Evolutionary conservation across 1,139 yeast genomes (phyloP).

Genomic region (Sugiyamaella grinbergsii): DNA sequence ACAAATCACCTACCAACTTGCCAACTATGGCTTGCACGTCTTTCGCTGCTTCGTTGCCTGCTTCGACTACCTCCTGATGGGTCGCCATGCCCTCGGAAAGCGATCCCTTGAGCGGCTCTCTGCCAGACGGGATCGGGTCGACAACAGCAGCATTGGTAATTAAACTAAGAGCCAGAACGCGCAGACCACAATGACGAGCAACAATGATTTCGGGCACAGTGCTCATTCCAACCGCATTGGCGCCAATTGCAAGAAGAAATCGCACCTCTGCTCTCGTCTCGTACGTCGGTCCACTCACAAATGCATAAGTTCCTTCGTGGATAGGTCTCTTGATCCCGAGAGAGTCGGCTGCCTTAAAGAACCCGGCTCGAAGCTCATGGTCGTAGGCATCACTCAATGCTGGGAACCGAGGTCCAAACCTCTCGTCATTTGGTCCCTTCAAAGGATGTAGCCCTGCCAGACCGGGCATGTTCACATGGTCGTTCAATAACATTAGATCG

Average conservation of each 20-base stretch:
- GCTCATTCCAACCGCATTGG: slow-evolving; percentile 97
- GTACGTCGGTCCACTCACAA: slow-evolving; percentile 91
- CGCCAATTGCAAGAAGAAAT: slow-evolving; percentile 70
- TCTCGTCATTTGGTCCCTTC: slow-evolving; percentile 80
- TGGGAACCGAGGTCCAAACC: slow-evolving; percentile 81
- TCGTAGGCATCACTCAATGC: slow-evolving; percentile 92
- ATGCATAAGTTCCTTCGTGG: slow-evolving; percentile 85
- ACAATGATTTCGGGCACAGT: slow-evolving; percentile 95
- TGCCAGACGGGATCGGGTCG: slow-evolving; percentile 61
- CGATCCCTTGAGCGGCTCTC: slow-evolving; percentile 42
- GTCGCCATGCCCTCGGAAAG: slow-evolving; percentile 80
- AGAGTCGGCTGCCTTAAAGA: slow-evolving; percentile 54
- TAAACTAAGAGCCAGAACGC: slow-evolving; percentile 79
- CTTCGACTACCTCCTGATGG: slow-evolving; percentile 85
- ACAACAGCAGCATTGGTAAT: slow-evolving; percentile 83
- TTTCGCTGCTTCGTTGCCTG: slow-evolving; percentile 74
- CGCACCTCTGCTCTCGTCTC: slow-evolving; percentile 94
- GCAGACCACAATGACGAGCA: slow-evolving; percentile 84
- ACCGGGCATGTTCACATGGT: slow-evolving; percentile 86
- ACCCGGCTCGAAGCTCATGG: slow-evolving; percentile 56
- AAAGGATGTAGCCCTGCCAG: slow-evolving; percentile 85
- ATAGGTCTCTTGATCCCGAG: slow-evolving; percentile 60
- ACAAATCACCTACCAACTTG: slow-evolving; percentile 54
- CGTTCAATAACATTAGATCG: slow-evolving; percentile 80
- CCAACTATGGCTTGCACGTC: slow-evolving; percentile 76